phyloP scores from a whole-genome alignment of 371 early-diverging fungal species.

The Rhizopus delemar region DNA sequence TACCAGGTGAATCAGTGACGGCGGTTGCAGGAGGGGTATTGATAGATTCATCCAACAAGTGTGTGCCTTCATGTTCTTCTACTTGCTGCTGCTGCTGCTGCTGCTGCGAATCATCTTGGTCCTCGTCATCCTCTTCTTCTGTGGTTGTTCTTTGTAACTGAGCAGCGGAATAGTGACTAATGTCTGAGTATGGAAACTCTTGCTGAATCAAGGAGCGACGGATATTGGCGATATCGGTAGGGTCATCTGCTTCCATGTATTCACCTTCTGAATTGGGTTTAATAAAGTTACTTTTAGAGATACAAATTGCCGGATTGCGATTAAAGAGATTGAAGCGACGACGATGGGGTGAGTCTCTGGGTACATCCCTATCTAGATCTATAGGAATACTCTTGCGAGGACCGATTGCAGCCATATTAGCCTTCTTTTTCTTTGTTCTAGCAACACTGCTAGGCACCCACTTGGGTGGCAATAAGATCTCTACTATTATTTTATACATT shows the following conservation, averaged over 20 bases:
- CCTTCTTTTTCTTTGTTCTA: background rate
- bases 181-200: slow-evolving; percentile 33
- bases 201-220: slow-evolving; percentile 35
- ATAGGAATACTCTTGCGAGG: background rate
- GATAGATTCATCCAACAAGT: slow-evolving; percentile 13
- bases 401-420: background rate
- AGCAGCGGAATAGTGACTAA: slow-evolving; percentile 22
- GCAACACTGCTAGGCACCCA: slow-evolving; percentile 28
- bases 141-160: slow-evolving; percentile 8
- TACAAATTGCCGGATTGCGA: slow-evolving; percentile 8
- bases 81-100: slow-evolving; percentile 17
- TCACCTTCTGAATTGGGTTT: slow-evolving; percentile 25
- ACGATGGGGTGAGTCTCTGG: background rate
- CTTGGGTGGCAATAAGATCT: slow-evolving; percentile 47
- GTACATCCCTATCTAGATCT: background rate
- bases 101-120: background rate
- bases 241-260: slow-evolving; percentile 38
- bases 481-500: slow-evolving; percentile 25
- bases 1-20: slow-evolving; percentile 4
- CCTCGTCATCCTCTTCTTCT: background rate
- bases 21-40: slow-evolving; percentile 8
- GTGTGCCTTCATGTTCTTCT: slow-evolving; percentile 3
- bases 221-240: slow-evolving; percentile 32
- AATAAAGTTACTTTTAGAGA: slow-evolving; percentile 26
- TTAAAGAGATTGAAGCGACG: background rate